Percentiles rank a stretch among this genome's conserved stretches.
phyloP scores from a whole-genome alignment of 169 alveolate species.

The Plasmodium malariae region DNA sequence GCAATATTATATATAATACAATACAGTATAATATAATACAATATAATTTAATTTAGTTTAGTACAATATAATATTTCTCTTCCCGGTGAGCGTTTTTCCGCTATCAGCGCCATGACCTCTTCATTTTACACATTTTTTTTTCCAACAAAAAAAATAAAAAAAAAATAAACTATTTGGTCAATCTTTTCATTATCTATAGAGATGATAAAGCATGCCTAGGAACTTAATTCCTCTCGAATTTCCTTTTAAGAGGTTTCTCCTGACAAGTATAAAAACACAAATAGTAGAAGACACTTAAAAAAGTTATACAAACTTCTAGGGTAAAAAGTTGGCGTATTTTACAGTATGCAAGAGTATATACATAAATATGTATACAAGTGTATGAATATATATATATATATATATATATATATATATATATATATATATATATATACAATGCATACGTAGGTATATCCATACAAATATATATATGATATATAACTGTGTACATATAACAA shows the following conservation, averaged over 20 bases:
- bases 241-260: not conserved
- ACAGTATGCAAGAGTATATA: no score
- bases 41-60: no score
- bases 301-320: not conserved
- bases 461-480: not conserved
- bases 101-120: not conserved
- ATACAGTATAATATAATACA: no score
- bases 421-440: no score
- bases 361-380: no score
- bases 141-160: no score
- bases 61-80: no score
- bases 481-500: no score
- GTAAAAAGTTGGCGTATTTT: no score
- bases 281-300: not conserved
- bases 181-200: not conserved
- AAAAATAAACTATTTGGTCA: not conserved
- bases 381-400: not conserved
- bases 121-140: not conserved
- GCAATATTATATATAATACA: no score
- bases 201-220: not conserved
- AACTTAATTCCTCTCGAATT: not conserved
- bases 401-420: no score
- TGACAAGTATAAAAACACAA: not conserved
- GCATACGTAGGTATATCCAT: not conserved
- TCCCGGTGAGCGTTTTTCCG: not conserved